Evolutionary conservation across 148 eudicot species (phyloP).

Genomic region (Diospyros kaki): DNA sequence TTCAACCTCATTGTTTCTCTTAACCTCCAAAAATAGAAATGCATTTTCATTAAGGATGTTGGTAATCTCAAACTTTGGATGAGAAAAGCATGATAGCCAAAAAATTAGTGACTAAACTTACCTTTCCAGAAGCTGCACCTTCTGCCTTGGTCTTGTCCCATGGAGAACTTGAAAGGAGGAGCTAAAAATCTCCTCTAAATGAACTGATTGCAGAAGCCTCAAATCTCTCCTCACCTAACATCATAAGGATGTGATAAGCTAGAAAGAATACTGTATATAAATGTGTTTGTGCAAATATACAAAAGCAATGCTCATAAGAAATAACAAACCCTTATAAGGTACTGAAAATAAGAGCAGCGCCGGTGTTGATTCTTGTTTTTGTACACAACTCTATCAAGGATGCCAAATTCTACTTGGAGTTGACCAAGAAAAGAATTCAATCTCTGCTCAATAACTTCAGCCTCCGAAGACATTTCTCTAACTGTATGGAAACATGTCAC

Average conservation of each 20-base stretch:
- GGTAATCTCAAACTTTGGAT: background rate
- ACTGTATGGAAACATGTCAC: background rate
- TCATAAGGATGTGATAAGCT: constrained; percentile 1
- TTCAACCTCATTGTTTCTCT: background rate
- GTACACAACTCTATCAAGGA: constrained; percentile 74
- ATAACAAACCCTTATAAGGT: constrained; percentile 62
- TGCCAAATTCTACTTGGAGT: constrained; percentile 62
- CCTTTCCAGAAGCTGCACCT: constrained; percentile 86
- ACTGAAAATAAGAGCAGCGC: constrained; percentile 73
- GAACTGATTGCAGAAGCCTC: constrained; percentile 62
- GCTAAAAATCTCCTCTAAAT: constrained; percentile 59
- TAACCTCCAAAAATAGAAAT: background rate
- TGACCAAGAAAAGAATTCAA: constrained; percentile 58
- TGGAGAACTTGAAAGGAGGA: constrained; percentile 61
- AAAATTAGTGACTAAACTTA: constrained; percentile 12
- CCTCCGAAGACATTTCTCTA: constrained; percentile 37
- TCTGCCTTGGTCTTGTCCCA: constrained; percentile 67
- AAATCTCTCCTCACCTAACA: constrained; percentile 77
- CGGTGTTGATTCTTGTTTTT: constrained; percentile 97
- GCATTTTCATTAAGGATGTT: background rate
- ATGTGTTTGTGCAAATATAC: background rate
- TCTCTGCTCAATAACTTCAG: constrained; percentile 53
- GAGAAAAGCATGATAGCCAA: constrained; percentile 2
- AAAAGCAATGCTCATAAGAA: background rate
- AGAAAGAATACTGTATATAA: background rate